Evolutionary conservation across 805 yeast species (phyloP), one percentile per base, ranked within the genome.

Genomic region (Metschnikowia borealis): DNA sequence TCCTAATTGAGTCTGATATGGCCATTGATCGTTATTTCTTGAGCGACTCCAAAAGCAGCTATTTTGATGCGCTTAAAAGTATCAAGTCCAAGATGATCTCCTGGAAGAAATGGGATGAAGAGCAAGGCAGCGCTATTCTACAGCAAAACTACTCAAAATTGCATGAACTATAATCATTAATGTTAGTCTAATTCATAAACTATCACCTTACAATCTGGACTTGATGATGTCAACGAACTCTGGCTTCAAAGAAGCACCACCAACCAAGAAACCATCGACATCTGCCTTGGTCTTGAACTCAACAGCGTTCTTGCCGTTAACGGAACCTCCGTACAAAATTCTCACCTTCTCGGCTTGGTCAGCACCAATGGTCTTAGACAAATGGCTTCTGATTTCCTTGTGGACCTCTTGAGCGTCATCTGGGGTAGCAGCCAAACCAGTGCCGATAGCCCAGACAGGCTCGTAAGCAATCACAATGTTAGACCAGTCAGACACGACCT

Each of bases 391-490:
- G 77, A 94, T 89, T 62, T 80, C 80, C 69, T 81, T 81, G 79
- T 94, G 99, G 66, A 94, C 89, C 61, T 85, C 89, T 79, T 94
- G 97, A 62, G 99, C 99, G 70, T 94, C 99, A 61, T 87, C 88
- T 62, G 99, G 90, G 63, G 99, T 94, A 55, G 99, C 98, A 65
- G 98, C 97, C 68, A 94, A 83, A 69, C 99, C 99, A 63, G 98
- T 91, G 73, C 99, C 99, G 65, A 94, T 94, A 64, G 99, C 99
- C 99, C 99, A 94, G 62, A 94, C 96, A 64, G 99, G 99, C 80
- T 94, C 99, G 79, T 94, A 94, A 66, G 99, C 99, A 71, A 94
- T 77, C 59, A 94, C 98, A 61, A 94, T 79, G 73, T 87, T 80
- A 57, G 86, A 65, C 98, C 98, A 92, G 84, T 91, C 97, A 53